Base-by-base conservation (phyloP, 768 basidiomycete genomes). In the Mycena alexandri region DNA sequence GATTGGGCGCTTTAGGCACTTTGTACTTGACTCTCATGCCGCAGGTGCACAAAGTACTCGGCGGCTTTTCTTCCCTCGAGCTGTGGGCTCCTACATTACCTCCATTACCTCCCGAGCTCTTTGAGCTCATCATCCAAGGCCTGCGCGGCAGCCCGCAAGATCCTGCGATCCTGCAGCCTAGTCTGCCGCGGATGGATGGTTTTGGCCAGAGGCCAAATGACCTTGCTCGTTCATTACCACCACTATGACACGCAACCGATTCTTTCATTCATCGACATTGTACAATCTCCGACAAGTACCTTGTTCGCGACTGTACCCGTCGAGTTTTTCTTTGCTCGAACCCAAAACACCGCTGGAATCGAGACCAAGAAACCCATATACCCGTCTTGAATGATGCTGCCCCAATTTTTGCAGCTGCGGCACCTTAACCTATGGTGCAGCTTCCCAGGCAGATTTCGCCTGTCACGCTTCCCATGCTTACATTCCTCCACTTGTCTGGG, bases 171-270 rank as follows among this genome's bases (percentile, higher is more conserved):
- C 10, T 62, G 61, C 42, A 53, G 41, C 24, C 51, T 62, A 4
- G 41, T 62, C 5, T 53, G 50, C 22, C 51, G 42, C 22, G 50
- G 41, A 29, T 62, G 61, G 61, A 41, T 53, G 17, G 29, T n/a
- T 22, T 36, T 62, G 11, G 61, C 61, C 5, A 19, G 61, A 25
- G 44, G 21, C 17, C 24, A 41, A 7, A 38, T 62, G 21, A n/a
- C 22, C 1, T 21, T 62, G 6, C 16, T 3, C 42, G n/a, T 62
- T 22, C 5, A 2, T 3, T 25, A 29, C 29, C 29, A 6, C 29
- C 29, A 29, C 29, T 29, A 29, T 29, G 29, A 29, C 29, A 29
- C 8, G 12, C 0, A 3, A 8, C 5, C 11, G 21, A 5, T 19
- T n/a, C n/a, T 19, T 9, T 0, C 11, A 8, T 50, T 61, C 21